Evolutionary conservation across 2,329 filamentous ascomycete species (phyloP), one percentile per base, ranked within the genome.

Genomic region (Orbilia oligospora): DNA sequence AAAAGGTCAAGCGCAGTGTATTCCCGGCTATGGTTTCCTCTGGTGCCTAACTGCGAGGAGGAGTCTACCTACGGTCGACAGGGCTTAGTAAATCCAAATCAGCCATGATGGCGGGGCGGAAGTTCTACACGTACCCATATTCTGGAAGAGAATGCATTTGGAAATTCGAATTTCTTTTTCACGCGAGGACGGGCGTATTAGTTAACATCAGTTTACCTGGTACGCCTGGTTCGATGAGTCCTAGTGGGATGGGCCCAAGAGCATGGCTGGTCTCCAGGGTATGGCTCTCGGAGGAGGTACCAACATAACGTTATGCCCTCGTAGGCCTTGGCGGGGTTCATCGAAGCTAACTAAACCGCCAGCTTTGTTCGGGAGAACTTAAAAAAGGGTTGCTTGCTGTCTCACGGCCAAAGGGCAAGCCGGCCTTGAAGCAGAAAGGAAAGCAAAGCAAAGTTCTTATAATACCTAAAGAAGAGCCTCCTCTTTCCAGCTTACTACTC

Each of bases 51-150:
- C 24, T 22, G 22, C 49, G 16, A 48, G 27, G 27, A 10, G 18
- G 30, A 63, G 44, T 55, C 63, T 69, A 68, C 64, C 68, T 72
- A 53, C 55, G 30, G 44, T 68, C 75, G 64, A 67, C 68, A 69
- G 36, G 75, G 75, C 75, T 78, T 77, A 71, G 68, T 66, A 71
- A 72, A 78, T 68, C 53, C 72, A 72, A 78, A 78, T 72, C 41
- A 78, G 75, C 68, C 67, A 63, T 53, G 61, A 58, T 48, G 67
- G 75, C 68, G 75, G 75, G 75, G 75, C 30, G 41, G 36, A 16
- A 33, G 46, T 41, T 61, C 36, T 41, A 61, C 53, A 33, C 33
- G 53, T 46, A 58, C 24, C 24, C 27, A 3, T n/a, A n/a, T n/a
- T n/a, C n/a, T n/a, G n/a, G n/a, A n/a, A 36, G 3, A 20, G 41